Percentiles rank a stretch among this genome's conserved stretches.
These are phyloP conservation scores for Rhytidhysteron rufulum DNA, from an alignment of 2,329 filamentous ascomycete genomes.

Conservation along the genomic window DNA sequence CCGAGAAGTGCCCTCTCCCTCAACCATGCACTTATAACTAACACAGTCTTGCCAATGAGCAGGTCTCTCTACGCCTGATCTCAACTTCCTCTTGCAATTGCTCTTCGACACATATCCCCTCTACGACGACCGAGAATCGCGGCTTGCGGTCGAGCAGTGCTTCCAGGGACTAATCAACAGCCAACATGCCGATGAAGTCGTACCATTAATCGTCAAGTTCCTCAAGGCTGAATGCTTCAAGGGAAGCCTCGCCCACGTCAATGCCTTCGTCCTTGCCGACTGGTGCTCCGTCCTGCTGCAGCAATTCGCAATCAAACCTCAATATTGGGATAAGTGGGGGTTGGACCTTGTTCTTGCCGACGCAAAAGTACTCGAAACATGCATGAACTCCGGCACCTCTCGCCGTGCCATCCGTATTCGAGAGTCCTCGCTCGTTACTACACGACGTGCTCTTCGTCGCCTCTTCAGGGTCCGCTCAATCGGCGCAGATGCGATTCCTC, in stretches of 20 bases:
- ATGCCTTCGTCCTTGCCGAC: conserved; percentile 83
- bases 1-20: not conserved
- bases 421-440: conserved; percentile 71
- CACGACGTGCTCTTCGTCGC: conserved; percentile 73
- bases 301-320: conserved; percentile 57
- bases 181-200: conserved; percentile 52
- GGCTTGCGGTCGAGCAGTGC: conserved; percentile 78
- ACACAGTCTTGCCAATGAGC: conserved; percentile 4
- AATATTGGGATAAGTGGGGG: conserved; percentile 62
- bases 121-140: conserved; percentile 81
- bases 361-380: conserved; percentile 74
- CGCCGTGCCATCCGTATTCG: conserved; percentile 53
- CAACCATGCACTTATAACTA: not conserved
- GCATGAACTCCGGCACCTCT: conserved; percentile 50
- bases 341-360: conserved; percentile 64
- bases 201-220: conserved; percentile 63
- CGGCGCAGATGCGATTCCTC: conserved; percentile 58
- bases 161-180: conserved; percentile 63
- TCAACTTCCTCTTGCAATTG: conserved; percentile 60
- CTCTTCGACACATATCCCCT: conserved; percentile 85
- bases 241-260: conserved; percentile 69
- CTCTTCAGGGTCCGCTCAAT: conserved; percentile 60
- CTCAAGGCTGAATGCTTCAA: conserved; percentile 73
- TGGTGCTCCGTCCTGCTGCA: conserved; percentile 83
- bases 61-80: conserved; percentile 40